Conservation (phyloP, 176 grass and related monocot species). For the Thalia dealbata region DNA sequence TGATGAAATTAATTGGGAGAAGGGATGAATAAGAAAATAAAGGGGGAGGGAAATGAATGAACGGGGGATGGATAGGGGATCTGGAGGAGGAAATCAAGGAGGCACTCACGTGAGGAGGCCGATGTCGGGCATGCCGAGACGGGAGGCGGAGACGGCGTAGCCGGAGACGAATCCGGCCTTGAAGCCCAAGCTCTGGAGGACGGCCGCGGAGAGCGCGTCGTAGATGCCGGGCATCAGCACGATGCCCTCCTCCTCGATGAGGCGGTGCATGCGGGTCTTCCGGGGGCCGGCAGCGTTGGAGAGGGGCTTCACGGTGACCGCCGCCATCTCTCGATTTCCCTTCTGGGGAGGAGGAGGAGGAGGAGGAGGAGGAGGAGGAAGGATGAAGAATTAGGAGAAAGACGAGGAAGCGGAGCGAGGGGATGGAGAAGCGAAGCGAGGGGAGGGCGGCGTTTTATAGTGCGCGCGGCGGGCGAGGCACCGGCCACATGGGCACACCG, state of each 20-base stretch:
- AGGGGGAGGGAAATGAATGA: no score
- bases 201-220: constrained; percentile 40
- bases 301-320: background rate
- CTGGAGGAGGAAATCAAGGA: background rate
- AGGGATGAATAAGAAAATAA: background rate
- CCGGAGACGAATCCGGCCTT: constrained; percentile 30
- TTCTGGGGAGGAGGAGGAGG: no score
- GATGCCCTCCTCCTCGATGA: constrained; percentile 28
- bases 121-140: constrained; percentile 37
- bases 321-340: background rate
- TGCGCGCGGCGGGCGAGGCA: background rate
- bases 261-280: constrained; percentile 20
- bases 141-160: constrained; percentile 30
- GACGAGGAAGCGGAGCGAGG: background rate
- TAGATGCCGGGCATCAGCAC: constrained; percentile 26
- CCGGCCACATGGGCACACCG: background rate
- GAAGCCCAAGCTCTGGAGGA: constrained; percentile 33
- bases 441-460: background rate
- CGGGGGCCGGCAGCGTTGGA: background rate
- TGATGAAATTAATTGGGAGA: no score
- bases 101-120: constrained; percentile 32
- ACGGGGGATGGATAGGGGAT: no score
- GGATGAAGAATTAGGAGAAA: background rate
- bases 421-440: background rate
- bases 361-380: background rate